A percentile compares a stretch with the other conserved stretches of the same genome.
These are phyloP conservation scores for Phytophthora lateralis DNA, from an alignment of 352 stramenopile species.

Conservation along the genomic window DNA sequence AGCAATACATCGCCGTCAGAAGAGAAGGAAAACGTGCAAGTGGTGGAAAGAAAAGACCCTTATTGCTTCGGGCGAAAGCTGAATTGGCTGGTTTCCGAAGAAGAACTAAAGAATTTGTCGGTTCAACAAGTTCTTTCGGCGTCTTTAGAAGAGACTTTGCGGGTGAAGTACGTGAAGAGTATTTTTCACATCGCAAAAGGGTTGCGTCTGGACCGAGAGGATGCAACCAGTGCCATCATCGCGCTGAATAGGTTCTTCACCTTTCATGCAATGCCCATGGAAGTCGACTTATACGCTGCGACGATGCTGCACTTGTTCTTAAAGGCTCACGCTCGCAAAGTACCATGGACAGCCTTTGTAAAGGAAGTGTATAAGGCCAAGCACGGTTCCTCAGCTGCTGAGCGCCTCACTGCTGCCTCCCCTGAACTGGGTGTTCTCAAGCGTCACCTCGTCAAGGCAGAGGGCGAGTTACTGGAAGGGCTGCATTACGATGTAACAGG, in stretches of 20 bases:
- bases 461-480: constrained; percentile 72
- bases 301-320: constrained; percentile 79
- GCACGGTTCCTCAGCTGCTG: constrained; percentile 31
- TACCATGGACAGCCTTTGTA: constrained; percentile 69
- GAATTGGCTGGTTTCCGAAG: constrained; percentile 73
- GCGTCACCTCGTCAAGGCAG: constrained; percentile 61
- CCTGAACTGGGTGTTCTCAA: constrained; percentile 59
- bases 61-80: constrained; percentile 79
- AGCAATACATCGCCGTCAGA: constrained; percentile 22
- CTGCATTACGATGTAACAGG: constrained; percentile 77
- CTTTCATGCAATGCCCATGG: constrained; percentile 73
- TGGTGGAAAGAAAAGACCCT: constrained; percentile 19
- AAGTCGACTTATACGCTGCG: constrained; percentile 69
- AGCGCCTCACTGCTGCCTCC: constrained; percentile 36
- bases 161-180: constrained; percentile 62
- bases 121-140: constrained; percentile 69
- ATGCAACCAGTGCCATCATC: constrained; percentile 78
- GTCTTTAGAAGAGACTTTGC: constrained; percentile 69
- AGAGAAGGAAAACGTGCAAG: constrained; percentile 25
- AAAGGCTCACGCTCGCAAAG: constrained; percentile 68
- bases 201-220: constrained; percentile 68
- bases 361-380: constrained; percentile 75
- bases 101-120: constrained; percentile 59
- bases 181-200: constrained; percentile 70
- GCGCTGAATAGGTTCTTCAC: constrained; percentile 81